Evolutionary conservation across 179 eudicot genomes (phyloP).

Genomic region (Beta lomatogona): DNA sequence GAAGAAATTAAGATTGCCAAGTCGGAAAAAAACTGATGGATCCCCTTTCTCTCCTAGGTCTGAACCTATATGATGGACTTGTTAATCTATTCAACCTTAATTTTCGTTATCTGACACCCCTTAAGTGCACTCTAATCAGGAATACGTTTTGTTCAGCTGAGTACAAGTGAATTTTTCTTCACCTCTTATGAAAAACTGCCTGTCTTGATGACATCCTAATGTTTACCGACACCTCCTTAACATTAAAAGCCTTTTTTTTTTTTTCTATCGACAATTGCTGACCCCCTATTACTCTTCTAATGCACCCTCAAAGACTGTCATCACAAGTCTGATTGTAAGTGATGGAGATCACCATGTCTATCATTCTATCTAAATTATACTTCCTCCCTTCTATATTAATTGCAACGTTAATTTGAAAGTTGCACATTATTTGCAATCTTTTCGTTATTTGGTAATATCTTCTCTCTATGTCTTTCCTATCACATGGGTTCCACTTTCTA

Average conservation of each 20-base stretch:
- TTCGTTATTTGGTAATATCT: no score
- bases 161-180: neutral
- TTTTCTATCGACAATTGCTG: neutral
- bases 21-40: neutral
- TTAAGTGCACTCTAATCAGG: neutral
- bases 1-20: neutral
- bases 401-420: no score
- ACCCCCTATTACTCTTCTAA: neutral
- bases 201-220: neutral
- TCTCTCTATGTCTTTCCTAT: no score
- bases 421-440: no score
- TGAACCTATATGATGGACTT: neutral
- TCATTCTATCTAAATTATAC: neutral
- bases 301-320: neutral
- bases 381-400: no score
- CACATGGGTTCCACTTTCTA: no score
- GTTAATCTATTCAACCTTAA: neutral
- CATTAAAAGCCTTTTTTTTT: neutral
- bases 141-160: neutral
- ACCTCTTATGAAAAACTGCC: neutral
- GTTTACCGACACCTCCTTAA: neutral
- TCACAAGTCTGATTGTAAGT: neutral
- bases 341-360: no score
- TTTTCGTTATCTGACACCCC: neutral
- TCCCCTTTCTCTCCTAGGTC: neutral